Conservation (phyloP, 805 yeast species). For the Yarrowia phangngaensis region DNA sequence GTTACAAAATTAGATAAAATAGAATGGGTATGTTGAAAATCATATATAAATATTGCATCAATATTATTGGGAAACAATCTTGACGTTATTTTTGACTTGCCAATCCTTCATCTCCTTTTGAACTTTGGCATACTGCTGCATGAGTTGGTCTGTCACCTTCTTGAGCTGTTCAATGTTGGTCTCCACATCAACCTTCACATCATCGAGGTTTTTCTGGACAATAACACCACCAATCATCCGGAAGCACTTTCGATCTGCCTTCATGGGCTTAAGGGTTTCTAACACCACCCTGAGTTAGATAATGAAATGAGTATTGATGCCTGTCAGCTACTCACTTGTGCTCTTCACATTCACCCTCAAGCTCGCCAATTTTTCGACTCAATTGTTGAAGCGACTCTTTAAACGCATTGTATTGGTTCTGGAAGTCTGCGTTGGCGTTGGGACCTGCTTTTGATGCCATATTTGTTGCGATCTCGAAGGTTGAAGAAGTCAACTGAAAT, state of each 20-base stretch:
- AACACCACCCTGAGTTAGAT: slow-evolving; percentile 46
- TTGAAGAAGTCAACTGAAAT: too few relatives aligned
- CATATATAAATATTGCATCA: too few relatives aligned
- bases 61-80: slow-evolving; percentile 41
- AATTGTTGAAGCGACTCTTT: slow-evolving; percentile 40
- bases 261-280: slow-evolving; percentile 51
- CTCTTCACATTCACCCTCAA: slow-evolving; percentile 44
- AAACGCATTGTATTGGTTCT: slow-evolving; percentile 43
- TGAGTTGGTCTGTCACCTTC: slow-evolving; percentile 42
- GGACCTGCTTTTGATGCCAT: background rate
- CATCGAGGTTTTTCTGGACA: slow-evolving; percentile 76
- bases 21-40: too few relatives aligned
- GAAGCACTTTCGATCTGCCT: slow-evolving; percentile 68
- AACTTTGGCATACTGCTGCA: slow-evolving; percentile 42
- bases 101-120: slow-evolving; percentile 47
- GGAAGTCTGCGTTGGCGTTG: slow-evolving; percentile 37
- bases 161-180: slow-evolving; percentile 52
- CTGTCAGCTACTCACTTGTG: slow-evolving; percentile 41
- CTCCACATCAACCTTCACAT: slow-evolving; percentile 60
- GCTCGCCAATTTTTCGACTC: slow-evolving; percentile 41
- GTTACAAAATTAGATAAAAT: slow-evolving; percentile 5
- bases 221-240: slow-evolving; percentile 93
- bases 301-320: too few relatives aligned
- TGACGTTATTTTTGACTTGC: slow-evolving; percentile 51
- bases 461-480: background rate